phyloP scores from a whole-genome alignment of 208 protist genomes.

The Wallacemonas sp. region DNA sequence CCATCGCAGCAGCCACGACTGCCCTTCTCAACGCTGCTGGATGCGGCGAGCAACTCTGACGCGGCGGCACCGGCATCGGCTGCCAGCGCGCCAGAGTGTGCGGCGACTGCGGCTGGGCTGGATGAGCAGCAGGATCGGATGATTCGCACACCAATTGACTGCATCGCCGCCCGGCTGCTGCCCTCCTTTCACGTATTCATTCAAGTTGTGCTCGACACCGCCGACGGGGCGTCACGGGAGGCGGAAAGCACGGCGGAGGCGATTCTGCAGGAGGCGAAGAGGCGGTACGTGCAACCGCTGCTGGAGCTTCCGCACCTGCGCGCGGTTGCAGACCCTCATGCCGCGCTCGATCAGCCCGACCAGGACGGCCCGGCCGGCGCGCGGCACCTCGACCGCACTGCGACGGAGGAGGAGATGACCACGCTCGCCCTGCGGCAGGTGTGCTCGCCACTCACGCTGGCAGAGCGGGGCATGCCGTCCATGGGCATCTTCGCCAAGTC shows the following conservation, averaged over 20 bases:
- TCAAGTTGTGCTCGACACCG: slow-evolving; percentile 29
- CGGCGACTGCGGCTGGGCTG: neutral
- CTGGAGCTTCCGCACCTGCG: neutral
- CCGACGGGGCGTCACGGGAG: slow-evolving; percentile 12
- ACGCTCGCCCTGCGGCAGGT: neutral
- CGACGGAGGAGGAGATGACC: slow-evolving; percentile 5
- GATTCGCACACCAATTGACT: neutral
- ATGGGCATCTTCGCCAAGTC: slow-evolving; percentile 12
- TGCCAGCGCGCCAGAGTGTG: too few species aligned
- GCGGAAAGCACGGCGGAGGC: slow-evolving; percentile 14
- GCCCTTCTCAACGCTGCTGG: slow-evolving; percentile 5
- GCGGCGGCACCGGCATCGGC: neutral
- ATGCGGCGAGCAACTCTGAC: too few species aligned
- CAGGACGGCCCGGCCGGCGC: neutral
- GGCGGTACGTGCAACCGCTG: slow-evolving; percentile 14
- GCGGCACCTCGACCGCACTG: neutral
- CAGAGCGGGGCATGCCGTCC: slow-evolving; percentile 11
- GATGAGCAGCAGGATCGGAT: neutral
- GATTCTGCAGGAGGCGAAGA: slow-evolving; percentile 20
- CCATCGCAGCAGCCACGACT: neutral
- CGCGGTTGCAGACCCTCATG: neutral
- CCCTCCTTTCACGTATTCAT: slow-evolving; percentile 26
- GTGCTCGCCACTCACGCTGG: slow-evolving; percentile 9
- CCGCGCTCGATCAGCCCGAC: neutral
- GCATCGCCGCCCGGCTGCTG: slow-evolving; percentile 24